Conservation (phyloP, 2,329 filamentous ascomycete species). For the Colletotrichum destructivum region DNA sequence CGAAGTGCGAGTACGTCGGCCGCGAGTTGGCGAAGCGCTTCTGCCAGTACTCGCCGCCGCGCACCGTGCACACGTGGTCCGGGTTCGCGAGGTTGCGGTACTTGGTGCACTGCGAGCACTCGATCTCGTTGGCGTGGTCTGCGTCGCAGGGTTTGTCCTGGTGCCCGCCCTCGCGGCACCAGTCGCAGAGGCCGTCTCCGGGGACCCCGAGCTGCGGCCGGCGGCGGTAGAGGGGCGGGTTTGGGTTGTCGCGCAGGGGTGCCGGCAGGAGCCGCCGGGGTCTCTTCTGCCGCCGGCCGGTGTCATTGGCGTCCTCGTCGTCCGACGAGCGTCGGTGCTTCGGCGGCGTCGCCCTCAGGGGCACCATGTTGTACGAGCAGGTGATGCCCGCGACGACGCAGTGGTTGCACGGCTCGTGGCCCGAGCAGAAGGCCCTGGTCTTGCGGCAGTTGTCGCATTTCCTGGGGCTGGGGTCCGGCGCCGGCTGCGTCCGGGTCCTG, state of each 20-base stretch:
- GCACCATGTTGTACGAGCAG: not conserved
- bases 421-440: not conserved
- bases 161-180: slow-evolving; percentile 22
- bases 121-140: slow-evolving; percentile 35
- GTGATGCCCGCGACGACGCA: not conserved
- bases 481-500: not conserved
- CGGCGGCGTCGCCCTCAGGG: too few species aligned
- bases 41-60: slow-evolving; percentile 33
- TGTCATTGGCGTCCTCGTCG: not conserved
- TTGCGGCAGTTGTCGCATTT: slow-evolving; percentile 7
- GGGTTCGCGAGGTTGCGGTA: slow-evolving; percentile 34
- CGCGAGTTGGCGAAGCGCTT: slow-evolving; percentile 37
- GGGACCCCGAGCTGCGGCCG: not conserved
- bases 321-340: not conserved
- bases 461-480: not conserved
- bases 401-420: not conserved
- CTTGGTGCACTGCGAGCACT: slow-evolving; percentile 38
- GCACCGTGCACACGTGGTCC: slow-evolving; percentile 33
- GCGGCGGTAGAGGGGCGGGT: slow-evolving; percentile 5
- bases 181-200: slow-evolving; percentile 20
- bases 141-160: slow-evolving; percentile 28
- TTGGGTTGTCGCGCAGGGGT: not conserved
- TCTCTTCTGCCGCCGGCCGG: not conserved
- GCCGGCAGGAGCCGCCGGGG: not conserved
- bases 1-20: slow-evolving; percentile 22